Evolutionary conservation across 75 land plant genomes (phyloP).

Genomic region (Picea glauca): DNA sequence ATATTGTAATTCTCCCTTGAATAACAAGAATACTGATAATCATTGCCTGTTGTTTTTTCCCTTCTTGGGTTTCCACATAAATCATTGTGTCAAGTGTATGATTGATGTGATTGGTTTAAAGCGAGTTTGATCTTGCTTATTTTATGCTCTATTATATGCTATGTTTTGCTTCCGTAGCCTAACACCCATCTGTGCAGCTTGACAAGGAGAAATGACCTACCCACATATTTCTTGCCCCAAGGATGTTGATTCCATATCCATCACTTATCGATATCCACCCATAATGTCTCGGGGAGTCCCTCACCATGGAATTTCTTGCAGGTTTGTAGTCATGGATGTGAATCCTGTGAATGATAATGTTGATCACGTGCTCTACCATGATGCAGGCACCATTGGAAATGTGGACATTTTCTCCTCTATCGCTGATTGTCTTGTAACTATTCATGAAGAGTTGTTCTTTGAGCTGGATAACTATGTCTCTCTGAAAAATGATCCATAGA

Average conservation of each 20-base stretch:
- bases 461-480: slow-evolving; percentile 25
- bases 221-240: slow-evolving; percentile 19
- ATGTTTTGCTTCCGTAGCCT: too few relatives aligned
- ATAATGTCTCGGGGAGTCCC: slow-evolving; percentile 17
- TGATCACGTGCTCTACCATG: slow-evolving; percentile 14
- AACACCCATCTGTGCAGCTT: slow-evolving; percentile 14
- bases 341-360: slow-evolving; percentile 29
- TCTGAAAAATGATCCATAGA: slow-evolving; percentile 24
- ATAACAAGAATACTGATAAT: too few relatives aligned
- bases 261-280: slow-evolving; percentile 11
- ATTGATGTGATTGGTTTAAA: too few relatives aligned
- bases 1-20: too few relatives aligned
- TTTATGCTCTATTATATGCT: too few relatives aligned
- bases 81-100: too few relatives aligned
- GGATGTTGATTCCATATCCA: slow-evolving; percentile 20
- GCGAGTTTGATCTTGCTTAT: too few relatives aligned
- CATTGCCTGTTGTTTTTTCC: too few relatives aligned
- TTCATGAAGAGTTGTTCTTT: slow-evolving; percentile 29
- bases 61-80: too few relatives aligned
- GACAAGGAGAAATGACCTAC: slow-evolving; percentile 18
- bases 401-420: slow-evolving; percentile 29
- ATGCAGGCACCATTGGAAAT: slow-evolving; percentile 30
- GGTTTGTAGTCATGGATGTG: slow-evolving; percentile 27
- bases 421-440: slow-evolving; percentile 37
- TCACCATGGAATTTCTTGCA: slow-evolving; percentile 14